Conservation (phyloP, 2,329 filamentous ascomycete species). For the Monilinia aucupariae region DNA sequence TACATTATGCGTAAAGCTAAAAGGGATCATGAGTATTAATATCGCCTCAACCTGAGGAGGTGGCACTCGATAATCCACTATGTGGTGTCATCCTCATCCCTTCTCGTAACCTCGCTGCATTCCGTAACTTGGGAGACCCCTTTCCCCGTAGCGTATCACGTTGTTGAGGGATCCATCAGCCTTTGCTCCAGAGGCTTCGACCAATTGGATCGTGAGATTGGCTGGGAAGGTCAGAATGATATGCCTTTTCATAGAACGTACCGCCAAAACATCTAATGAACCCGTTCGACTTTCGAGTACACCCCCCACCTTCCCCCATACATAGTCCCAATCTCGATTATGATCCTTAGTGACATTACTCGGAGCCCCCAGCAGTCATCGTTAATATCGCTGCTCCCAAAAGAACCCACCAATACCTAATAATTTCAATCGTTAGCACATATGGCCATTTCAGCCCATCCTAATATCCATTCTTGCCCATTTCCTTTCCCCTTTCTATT, state of each 20-base stretch:
- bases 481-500: not conserved
- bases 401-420: conserved; percentile 60
- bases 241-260: not conserved
- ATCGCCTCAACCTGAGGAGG: not conserved
- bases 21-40: not conserved
- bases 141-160: not conserved
- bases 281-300: not conserved
- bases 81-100: not conserved
- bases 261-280: not conserved
- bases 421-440: conserved; percentile 6
- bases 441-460: not conserved
- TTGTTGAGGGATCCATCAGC: not conserved
- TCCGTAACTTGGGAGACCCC: too few species aligned
- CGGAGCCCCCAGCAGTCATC: conserved; percentile 47
- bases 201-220: too few species aligned
- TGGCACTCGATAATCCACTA: not conserved
- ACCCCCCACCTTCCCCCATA: too few species aligned
- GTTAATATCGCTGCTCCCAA: conserved; percentile 47
- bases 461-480: too few species aligned
- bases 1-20: not conserved
- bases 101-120: not conserved
- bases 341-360: conserved; percentile 31
- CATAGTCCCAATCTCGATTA: not conserved
- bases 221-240: too few species aligned
- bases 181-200: too few species aligned